phyloP scores from a whole-genome alignment of 2,329 filamentous ascomycete species.

The Apiospora hydei region DNA sequence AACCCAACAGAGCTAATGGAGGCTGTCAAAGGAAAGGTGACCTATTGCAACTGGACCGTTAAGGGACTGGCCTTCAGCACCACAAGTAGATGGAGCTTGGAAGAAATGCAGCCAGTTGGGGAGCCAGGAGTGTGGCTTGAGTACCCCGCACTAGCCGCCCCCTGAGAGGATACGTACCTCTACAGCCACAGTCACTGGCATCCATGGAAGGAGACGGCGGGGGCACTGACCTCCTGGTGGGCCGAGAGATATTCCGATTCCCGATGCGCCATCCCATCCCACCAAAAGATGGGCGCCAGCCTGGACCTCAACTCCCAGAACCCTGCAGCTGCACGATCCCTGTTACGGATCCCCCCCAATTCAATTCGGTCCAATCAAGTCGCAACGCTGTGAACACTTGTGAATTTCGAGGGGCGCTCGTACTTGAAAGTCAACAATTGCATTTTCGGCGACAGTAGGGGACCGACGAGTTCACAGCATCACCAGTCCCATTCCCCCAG shows the following conservation, averaged over 20 bases:
- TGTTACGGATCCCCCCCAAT: slow-evolving; percentile 1
- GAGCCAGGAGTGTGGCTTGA: not conserved
- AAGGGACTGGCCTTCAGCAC: too few relatives aligned
- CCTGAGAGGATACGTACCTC: not conserved
- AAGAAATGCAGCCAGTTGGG: not conserved
- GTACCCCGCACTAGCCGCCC: slow-evolving; percentile 15
- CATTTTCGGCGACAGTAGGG: slow-evolving; percentile 17
- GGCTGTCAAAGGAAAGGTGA: too few relatives aligned
- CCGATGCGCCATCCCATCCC: not conserved
- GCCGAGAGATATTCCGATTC: slow-evolving; percentile 2
- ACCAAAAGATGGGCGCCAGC: slow-evolving; percentile 4
- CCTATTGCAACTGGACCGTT: too few relatives aligned
- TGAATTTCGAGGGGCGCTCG: slow-evolving; percentile 17
- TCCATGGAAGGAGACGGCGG: too few relatives aligned
- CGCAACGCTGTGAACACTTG: slow-evolving; percentile 17
- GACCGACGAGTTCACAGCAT: slow-evolving; percentile 5
- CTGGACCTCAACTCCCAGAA: slow-evolving; percentile 11
- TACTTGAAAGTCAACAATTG: slow-evolving; percentile 1
- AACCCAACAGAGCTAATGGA: not conserved
- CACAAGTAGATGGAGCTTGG: not conserved
- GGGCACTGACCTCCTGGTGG: not conserved
- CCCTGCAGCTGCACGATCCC: slow-evolving; percentile 16
- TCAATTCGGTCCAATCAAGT: slow-evolving; percentile 16
- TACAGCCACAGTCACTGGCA: too few relatives aligned
- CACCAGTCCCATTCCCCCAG: not conserved